Conservation (phyloP, 371 early-diverging fungal genomes). For the Mucor piriformis region DNA sequence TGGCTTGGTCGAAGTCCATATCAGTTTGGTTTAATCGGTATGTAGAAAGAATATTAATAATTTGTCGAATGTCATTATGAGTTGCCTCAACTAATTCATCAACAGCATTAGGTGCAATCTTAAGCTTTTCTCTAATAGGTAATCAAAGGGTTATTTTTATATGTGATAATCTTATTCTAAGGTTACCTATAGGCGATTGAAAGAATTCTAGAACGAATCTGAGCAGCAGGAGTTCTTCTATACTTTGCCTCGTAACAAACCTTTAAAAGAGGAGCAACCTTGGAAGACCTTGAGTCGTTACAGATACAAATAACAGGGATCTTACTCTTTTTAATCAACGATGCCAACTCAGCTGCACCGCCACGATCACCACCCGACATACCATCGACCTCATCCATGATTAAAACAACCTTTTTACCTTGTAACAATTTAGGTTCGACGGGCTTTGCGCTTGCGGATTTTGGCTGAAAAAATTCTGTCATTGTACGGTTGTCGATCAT, state of each 20-base stretch:
- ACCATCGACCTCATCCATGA: conserved; percentile 99
- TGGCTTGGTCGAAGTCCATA: conserved; percentile 85
- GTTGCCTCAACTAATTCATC: conserved; percentile 87
- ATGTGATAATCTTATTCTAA: neutral
- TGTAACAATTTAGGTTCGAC: conserved; percentile 12
- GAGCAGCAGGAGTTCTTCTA: conserved; percentile 55
- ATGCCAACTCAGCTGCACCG: conserved; percentile 91
- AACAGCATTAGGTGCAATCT: conserved; percentile 80
- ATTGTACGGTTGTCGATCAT: conserved; percentile 71
- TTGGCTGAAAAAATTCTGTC: conserved; percentile 62
- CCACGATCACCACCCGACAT: conserved; percentile 99
- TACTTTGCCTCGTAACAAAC: conserved; percentile 93
- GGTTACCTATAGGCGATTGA: conserved; percentile 43
- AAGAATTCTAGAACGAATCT: conserved; percentile 72
- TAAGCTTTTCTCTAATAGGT: conserved; percentile 72
- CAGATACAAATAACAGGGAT: conserved; percentile 99
- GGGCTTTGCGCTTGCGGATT: neutral
- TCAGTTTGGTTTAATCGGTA: conserved; percentile 69
- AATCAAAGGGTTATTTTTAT: neutral
- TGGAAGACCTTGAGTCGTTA: conserved; percentile 93
- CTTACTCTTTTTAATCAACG: conserved; percentile 90
- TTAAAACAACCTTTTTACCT: conserved; percentile 70
- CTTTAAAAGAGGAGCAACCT: conserved; percentile 88
- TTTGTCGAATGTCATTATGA: conserved; percentile 97
- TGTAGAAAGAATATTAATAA: conserved; percentile 93